Percentiles rank a stretch among this genome's conserved stretches.
phyloP scores from a whole-genome alignment of 1,284 basidiomycete species.

The Microbotryum silenes-acaulis region DNA sequence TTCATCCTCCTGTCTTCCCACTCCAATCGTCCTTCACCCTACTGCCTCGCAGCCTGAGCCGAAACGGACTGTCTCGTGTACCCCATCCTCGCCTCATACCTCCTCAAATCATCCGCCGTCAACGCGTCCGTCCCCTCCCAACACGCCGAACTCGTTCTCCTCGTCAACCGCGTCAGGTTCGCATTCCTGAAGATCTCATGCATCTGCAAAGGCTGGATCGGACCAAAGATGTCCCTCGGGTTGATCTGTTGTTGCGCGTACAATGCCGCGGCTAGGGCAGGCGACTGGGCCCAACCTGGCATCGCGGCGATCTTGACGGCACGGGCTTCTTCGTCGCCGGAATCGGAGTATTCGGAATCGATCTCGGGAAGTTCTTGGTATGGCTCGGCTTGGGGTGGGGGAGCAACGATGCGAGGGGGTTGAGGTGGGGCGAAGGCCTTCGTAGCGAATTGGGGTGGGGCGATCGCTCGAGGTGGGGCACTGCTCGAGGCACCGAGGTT shows the following conservation, averaged over 20 bases:
- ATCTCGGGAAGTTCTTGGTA: slow-evolving; percentile 81
- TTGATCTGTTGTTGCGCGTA: slow-evolving; percentile 66
- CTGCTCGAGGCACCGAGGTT: slow-evolving; percentile 5
- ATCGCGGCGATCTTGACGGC: slow-evolving; percentile 57
- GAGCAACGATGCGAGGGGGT: slow-evolving; percentile 13
- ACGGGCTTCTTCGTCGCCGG: slow-evolving; percentile 69
- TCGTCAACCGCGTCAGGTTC: slow-evolving; percentile 58
- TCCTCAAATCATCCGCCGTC: slow-evolving; percentile 69
- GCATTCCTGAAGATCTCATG: slow-evolving; percentile 59
- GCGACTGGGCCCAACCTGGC: slow-evolving; percentile 83
- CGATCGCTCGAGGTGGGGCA: slow-evolving; percentile 34
- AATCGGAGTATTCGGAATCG: slow-evolving; percentile 90
- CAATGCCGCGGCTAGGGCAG: slow-evolving; percentile 67
- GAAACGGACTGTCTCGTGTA: slow-evolving; percentile 45
- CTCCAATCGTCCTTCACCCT: too few relatives aligned
- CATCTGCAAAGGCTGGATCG: slow-evolving; percentile 74
- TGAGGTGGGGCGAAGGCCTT: slow-evolving; percentile 35
- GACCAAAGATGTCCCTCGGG: slow-evolving; percentile 86
- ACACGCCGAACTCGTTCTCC: slow-evolving; percentile 83
- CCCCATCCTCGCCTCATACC: slow-evolving; percentile 84
- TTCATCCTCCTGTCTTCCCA: too few relatives aligned
- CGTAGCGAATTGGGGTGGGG: slow-evolving; percentile 36
- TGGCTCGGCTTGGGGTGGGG: slow-evolving; percentile 52
- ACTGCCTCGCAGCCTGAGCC: too few relatives aligned
- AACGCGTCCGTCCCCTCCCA: slow-evolving; percentile 80